Percentiles rank a stretch among this genome's conserved stretches.
These are phyloP conservation scores for Mycena leptocephala DNA, from an alignment of 768 basidiomycete genomes.

Conservation along the genomic window DNA sequence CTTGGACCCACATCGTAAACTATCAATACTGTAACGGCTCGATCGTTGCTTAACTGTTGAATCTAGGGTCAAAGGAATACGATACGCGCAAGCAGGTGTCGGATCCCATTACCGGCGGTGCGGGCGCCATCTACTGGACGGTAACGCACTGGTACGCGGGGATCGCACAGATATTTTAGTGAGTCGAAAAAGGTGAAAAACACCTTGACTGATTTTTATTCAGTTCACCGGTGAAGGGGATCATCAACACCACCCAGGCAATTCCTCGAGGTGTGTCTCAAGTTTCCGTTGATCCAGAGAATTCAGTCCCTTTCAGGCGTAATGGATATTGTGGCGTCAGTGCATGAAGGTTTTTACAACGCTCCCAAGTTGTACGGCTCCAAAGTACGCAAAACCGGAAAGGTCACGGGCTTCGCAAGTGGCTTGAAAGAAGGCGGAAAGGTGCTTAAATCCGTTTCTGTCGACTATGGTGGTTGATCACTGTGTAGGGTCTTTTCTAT, in stretches of 20 bases:
- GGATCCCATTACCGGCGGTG: slow-evolving; percentile 63
- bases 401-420: slow-evolving; percentile 59
- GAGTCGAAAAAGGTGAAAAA: slow-evolving; percentile 6
- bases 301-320: slow-evolving; percentile 50
- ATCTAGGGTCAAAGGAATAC: slow-evolving; percentile 61
- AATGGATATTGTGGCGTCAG: slow-evolving; percentile 55
- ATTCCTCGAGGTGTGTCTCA: slow-evolving; percentile 60
- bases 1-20: slow-evolving; percentile 65
- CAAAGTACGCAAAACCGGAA: slow-evolving; percentile 55
- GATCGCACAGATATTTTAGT: slow-evolving; percentile 67
- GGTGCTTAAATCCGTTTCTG: slow-evolving; percentile 38
- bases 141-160: slow-evolving; percentile 64
- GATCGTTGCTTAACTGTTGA: not conserved
- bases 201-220: slow-evolving; percentile 23
- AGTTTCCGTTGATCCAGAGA: not conserved
- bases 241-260: slow-evolving; percentile 63
- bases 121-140: slow-evolving; percentile 65
- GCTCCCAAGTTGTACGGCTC: slow-evolving; percentile 61
- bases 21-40: not conserved
- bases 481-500: slow-evolving; percentile 46
- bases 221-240: slow-evolving; percentile 60
- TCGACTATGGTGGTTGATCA: not conserved
- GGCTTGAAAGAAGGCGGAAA: slow-evolving; percentile 67
- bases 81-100: slow-evolving; percentile 54
- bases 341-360: slow-evolving; percentile 65